Evolutionary conservation across 2,329 filamentous ascomycete species (phyloP).

Genomic region (Fusarium dlaminii): DNA sequence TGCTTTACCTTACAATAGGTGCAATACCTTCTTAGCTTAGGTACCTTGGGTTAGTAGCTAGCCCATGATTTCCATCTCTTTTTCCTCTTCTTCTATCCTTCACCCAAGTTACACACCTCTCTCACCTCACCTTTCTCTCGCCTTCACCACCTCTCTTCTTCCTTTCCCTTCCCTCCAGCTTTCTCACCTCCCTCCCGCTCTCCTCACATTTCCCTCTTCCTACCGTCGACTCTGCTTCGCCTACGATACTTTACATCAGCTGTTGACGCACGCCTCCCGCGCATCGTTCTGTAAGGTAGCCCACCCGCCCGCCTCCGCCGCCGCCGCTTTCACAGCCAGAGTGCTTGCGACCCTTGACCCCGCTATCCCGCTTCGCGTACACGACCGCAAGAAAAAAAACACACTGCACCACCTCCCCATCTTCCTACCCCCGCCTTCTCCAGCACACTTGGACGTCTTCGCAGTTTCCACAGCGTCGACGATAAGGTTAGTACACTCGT

Average conservation of each 20-base stretch:
- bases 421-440: conserved; percentile 32
- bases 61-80: conserved; percentile 30
- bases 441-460: conserved; percentile 33
- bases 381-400: conserved; percentile 45
- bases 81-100: conserved; percentile 31
- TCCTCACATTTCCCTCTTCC: conserved; percentile 39
- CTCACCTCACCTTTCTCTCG: conserved; percentile 40
- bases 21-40: not conserved
- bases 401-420: conserved; percentile 39
- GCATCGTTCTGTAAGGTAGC: conserved; percentile 28
- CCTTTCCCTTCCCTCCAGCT: conserved; percentile 27
- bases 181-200: conserved; percentile 40
- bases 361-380: conserved; percentile 46
- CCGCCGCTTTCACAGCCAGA: conserved; percentile 36
- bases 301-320: conserved; percentile 30
- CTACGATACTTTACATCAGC: conserved; percentile 8
- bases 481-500: conserved; percentile 36
- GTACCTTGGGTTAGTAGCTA: conserved; percentile 1
- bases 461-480: conserved; percentile 37
- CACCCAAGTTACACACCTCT: conserved; percentile 40
- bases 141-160: conserved; percentile 42
- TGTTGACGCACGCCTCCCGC: conserved; percentile 35
- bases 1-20: not conserved
- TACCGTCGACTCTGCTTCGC: conserved; percentile 25
- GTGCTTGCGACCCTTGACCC: conserved; percentile 46